Conservation (phyloP, 2,329 filamentous ascomycete genomes). For the Epichloe brachyelytri region DNA sequence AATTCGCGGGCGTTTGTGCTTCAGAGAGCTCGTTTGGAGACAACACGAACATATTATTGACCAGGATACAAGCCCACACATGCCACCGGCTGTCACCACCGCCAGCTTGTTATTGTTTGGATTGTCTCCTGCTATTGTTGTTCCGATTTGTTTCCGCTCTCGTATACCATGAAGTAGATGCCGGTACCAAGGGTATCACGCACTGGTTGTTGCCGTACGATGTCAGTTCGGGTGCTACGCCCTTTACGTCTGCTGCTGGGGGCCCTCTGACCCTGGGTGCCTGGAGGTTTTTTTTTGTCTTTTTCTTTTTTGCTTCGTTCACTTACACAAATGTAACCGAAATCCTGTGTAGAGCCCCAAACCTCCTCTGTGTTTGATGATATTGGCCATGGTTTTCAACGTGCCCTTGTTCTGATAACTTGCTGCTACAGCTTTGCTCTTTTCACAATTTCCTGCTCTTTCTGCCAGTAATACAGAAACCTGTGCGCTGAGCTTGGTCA, state of each 20-base stretch:
- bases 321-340: conserved; percentile 61
- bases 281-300: too few species aligned
- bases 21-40: not conserved
- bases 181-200: conserved; percentile 72
- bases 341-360: conserved; percentile 71
- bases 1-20: not conserved
- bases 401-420: conserved; percentile 72
- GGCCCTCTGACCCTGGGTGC: too few species aligned
- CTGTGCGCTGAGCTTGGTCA: conserved; percentile 81
- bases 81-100: conserved; percentile 63
- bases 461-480: conserved; percentile 64
- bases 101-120: conserved; percentile 69
- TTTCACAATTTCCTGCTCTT: conserved; percentile 21
- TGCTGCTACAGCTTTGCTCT: conserved; percentile 46
- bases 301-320: not conserved
- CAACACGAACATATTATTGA: conserved; percentile 52
- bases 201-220: conserved; percentile 31
- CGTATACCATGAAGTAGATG: conserved; percentile 83
- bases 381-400: conserved; percentile 61
- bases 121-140: conserved; percentile 56
- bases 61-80: conserved; percentile 78
- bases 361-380: conserved; percentile 61
- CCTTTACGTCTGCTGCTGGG: not conserved
- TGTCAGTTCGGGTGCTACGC: not conserved
- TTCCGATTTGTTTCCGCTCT: conserved; percentile 72